Conservation (phyloP, 495 filamentous ascomycete genomes). For the Parmelia sp. region DNA sequence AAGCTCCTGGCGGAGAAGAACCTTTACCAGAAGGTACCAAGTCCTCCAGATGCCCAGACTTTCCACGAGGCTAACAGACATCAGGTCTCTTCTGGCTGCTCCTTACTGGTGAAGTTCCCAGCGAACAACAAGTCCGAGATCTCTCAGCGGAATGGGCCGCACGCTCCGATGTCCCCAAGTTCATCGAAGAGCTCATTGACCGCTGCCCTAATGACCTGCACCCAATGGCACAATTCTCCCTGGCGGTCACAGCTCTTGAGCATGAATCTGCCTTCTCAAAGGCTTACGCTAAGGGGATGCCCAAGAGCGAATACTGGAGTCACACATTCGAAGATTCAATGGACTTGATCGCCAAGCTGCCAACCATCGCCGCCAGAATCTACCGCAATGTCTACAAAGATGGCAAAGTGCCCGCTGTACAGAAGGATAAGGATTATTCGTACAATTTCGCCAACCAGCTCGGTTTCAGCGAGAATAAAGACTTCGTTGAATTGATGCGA, state of each 20-base stretch:
- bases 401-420: slow-evolving; percentile 88
- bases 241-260: slow-evolving; percentile 96
- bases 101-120: slow-evolving; percentile 92
- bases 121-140: slow-evolving; percentile 93
- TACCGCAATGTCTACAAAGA: slow-evolving; percentile 99
- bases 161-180: slow-evolving; percentile 91
- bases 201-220: slow-evolving; percentile 96
- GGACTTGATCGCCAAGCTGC: slow-evolving; percentile 99
- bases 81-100: slow-evolving; percentile 98
- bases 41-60: background rate
- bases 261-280: slow-evolving; percentile 95
- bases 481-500: slow-evolving; percentile 97
- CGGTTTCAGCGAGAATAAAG: slow-evolving; percentile 87
- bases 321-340: slow-evolving; percentile 99
- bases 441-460: slow-evolving; percentile 99
- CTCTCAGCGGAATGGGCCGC: slow-evolving; percentile 98
- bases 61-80: slow-evolving; percentile 23
- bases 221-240: slow-evolving; percentile 99
- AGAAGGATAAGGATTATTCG: slow-evolving; percentile 97
- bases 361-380: slow-evolving; percentile 94
- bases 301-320: slow-evolving; percentile 98
- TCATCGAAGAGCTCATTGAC: slow-evolving; percentile 98
- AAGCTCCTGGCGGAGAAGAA: slow-evolving; percentile 91
- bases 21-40: slow-evolving; percentile 82
- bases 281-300: slow-evolving; percentile 96